Evolutionary conservation across 2,329 filamentous ascomycete species (phyloP).

Genomic region (Scedosporium aurantiacum): DNA sequence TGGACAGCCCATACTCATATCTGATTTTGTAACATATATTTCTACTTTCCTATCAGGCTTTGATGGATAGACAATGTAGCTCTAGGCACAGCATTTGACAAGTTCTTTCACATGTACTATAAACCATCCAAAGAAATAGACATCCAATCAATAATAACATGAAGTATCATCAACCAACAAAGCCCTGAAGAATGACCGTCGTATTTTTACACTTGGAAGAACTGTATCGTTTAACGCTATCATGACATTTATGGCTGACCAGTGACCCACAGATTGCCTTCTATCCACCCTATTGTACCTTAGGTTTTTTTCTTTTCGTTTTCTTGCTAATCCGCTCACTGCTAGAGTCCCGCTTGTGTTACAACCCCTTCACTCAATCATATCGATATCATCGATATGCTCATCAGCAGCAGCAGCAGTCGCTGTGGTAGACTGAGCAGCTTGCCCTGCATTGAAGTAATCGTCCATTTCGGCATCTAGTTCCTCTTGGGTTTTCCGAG

Average conservation of each 20-base stretch:
- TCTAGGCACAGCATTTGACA: neutral
- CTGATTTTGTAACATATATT: neutral
- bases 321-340: conserved; percentile 39
- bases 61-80: neutral
- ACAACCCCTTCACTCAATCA: conserved; percentile 53
- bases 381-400: conserved; percentile 51
- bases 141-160: neutral
- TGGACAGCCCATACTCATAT: conserved; percentile 9
- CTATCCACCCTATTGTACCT: neutral
- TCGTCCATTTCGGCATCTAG: conserved; percentile 95
- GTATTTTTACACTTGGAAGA: neutral
- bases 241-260: neutral
- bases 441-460: conserved; percentile 54
- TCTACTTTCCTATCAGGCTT: neutral
- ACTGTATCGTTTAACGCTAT: conserved; percentile 1
- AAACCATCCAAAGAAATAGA: neutral
- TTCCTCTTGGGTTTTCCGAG: conserved; percentile 81
- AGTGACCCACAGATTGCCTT: neutral
- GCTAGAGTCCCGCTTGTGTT: conserved; percentile 45
- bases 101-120: neutral
- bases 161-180: neutral
- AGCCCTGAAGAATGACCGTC: neutral
- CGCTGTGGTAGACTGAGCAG: conserved; percentile 17
- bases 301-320: conserved; percentile 13
- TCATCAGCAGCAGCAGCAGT: neutral